Conservation (phyloP, 805 yeast genomes). For the Saccharomyces kudriavzevii region DNA sequence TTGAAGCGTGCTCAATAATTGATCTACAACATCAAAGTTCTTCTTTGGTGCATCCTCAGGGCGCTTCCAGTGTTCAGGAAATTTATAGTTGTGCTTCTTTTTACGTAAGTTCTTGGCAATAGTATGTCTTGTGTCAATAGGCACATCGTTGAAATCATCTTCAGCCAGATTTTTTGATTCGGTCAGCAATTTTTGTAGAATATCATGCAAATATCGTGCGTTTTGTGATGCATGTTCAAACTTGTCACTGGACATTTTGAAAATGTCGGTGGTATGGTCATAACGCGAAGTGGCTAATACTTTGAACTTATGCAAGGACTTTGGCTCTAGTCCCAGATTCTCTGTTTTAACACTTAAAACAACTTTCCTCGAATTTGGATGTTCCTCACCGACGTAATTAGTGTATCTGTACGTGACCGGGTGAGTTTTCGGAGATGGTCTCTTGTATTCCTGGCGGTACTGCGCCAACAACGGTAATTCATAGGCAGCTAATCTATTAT, state of each 20-base stretch:
- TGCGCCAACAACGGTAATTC: slow-evolving; percentile 81
- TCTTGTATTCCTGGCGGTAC: slow-evolving; percentile 60
- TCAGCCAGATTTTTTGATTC: slow-evolving; percentile 52
- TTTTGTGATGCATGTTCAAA: slow-evolving; percentile 80
- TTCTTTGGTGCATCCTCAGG: slow-evolving; percentile 62
- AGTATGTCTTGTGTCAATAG: slow-evolving; percentile 70
- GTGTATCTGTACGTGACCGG: slow-evolving; percentile 67
- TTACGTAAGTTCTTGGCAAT: slow-evolving; percentile 39
- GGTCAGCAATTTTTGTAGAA: slow-evolving; percentile 49
- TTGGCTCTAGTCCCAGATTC: slow-evolving; percentile 44
- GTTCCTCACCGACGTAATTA: slow-evolving; percentile 62
- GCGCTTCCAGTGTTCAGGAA: slow-evolving; percentile 76
- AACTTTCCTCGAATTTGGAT: slow-evolving; percentile 55
- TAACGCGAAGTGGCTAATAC: slow-evolving; percentile 74
- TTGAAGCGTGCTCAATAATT: slow-evolving; percentile 5
- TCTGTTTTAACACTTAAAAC: slow-evolving; percentile 45
- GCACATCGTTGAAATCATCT: slow-evolving; percentile 66
- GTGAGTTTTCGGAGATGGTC: slow-evolving; percentile 34
- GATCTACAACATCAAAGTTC: slow-evolving; percentile 16
- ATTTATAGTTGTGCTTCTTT: slow-evolving; percentile 36
- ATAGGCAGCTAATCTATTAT: slow-evolving; percentile 79
- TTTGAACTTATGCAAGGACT: slow-evolving; percentile 64
- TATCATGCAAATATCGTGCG: slow-evolving; percentile 60
- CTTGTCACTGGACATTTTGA: slow-evolving; percentile 57
- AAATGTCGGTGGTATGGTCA: slow-evolving; percentile 47